Evolutionary conservation across 176 grass and related monocot genomes (phyloP).

Genomic region (Thinopyrum elongatum): DNA sequence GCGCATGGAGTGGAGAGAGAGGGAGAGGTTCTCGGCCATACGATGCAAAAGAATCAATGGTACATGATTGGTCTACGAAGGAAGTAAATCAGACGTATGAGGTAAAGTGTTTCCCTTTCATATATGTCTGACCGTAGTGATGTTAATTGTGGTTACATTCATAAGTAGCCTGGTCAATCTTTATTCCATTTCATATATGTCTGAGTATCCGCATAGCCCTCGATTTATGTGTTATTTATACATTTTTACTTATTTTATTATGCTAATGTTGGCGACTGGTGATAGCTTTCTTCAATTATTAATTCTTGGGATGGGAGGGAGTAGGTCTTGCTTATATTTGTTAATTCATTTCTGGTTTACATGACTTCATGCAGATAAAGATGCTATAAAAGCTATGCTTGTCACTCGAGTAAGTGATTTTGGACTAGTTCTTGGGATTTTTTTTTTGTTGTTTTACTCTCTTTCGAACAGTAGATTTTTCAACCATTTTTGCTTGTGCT

Average conservation of each 20-base stretch:
- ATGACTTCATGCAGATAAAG: neutral
- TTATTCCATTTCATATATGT: neutral
- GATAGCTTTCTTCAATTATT: slow-evolving; percentile 17
- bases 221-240: neutral
- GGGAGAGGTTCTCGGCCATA: too few species aligned
- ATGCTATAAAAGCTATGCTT: neutral
- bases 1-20: too few species aligned
- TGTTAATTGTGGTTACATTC: too few species aligned
- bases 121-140: too few species aligned
- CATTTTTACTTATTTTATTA: neutral
- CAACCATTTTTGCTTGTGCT: neutral
- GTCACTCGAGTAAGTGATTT: neutral
- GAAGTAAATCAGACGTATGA: too few species aligned
- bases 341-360: neutral
- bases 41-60: too few species aligned
- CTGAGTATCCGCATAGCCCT: neutral
- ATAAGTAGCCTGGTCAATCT: neutral
- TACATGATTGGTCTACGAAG: too few species aligned
- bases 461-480: neutral
- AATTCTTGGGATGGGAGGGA: neutral
- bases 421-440: neutral
- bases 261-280: neutral
- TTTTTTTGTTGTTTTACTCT: neutral
- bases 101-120: too few species aligned
- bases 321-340: neutral